Conservation (phyloP, 129 eudicot genomes). For the Saussurea involucrata region DNA sequence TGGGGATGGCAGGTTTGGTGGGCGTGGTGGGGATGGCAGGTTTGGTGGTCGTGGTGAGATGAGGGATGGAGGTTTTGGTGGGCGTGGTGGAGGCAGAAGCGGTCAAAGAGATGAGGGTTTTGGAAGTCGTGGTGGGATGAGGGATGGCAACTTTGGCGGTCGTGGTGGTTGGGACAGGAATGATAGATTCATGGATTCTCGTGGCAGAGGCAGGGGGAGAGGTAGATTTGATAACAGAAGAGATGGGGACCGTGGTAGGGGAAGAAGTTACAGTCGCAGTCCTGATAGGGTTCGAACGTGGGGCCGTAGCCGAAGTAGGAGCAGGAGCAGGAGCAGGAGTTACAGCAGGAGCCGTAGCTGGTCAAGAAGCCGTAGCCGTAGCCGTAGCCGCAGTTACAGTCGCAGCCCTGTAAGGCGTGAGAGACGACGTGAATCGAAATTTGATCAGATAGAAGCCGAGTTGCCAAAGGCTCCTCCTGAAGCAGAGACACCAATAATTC, state of each 20-base stretch:
- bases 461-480: background rate
- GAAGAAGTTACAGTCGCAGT: constrained; percentile 68
- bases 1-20: constrained; percentile 36
- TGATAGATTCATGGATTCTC: constrained; percentile 54
- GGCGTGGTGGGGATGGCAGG: constrained; percentile 53
- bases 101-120: constrained; percentile 24
- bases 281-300: constrained; percentile 72
- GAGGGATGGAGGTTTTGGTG: constrained; percentile 40
- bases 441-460: constrained; percentile 47
- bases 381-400: constrained; percentile 41
- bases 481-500: background rate
- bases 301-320: constrained; percentile 51
- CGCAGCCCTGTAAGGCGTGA: constrained; percentile 40
- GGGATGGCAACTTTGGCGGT: constrained; percentile 70
- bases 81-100: constrained; percentile 40
- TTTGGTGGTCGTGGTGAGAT: constrained; percentile 72
- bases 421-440: constrained; percentile 47
- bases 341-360: constrained; percentile 47
- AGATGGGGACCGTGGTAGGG: constrained; percentile 58
- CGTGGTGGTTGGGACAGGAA: constrained; percentile 64
- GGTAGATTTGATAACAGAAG: constrained; percentile 63
- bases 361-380: constrained; percentile 34
- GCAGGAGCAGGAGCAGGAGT: constrained; percentile 54
- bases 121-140: constrained; percentile 70
- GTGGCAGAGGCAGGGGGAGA: constrained; percentile 67